Conservation (phyloP, 2,329 filamentous ascomycete genomes). For the Davidsoniella neocaledoniae region DNA sequence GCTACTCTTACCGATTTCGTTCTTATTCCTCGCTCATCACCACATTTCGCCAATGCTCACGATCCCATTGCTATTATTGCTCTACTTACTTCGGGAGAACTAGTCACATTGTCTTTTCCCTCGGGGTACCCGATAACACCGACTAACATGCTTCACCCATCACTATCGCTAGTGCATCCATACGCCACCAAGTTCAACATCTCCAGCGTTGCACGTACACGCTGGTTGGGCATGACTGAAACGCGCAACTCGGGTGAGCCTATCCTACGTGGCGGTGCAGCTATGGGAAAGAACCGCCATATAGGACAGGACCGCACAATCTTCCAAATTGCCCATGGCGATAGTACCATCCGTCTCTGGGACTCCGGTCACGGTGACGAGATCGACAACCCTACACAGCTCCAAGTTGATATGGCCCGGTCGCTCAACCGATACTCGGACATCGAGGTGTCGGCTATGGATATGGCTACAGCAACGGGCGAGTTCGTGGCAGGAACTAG, state of each 20-base stretch:
- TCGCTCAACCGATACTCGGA: slow-evolving; percentile 65
- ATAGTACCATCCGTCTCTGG: slow-evolving; percentile 85
- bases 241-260: slow-evolving; percentile 61
- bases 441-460: slow-evolving; percentile 62
- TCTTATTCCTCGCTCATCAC: slow-evolving; percentile 63
- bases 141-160: slow-evolving; percentile 83
- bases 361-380: slow-evolving; percentile 84
- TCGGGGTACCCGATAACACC: slow-evolving; percentile 81
- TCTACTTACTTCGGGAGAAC: slow-evolving; percentile 68
- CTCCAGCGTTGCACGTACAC: slow-evolving; percentile 56
- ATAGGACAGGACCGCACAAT: slow-evolving; percentile 72
- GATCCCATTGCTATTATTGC: slow-evolving; percentile 77
- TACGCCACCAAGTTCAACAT: slow-evolving; percentile 62
- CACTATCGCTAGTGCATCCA: slow-evolving; percentile 74
- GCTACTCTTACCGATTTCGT: slow-evolving; percentile 67
- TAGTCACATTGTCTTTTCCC: slow-evolving; percentile 81
- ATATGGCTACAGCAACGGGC: slow-evolving; percentile 61
- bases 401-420: slow-evolving; percentile 76
- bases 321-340: slow-evolving; percentile 72
- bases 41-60: slow-evolving; percentile 73
- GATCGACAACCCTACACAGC: slow-evolving; percentile 65
- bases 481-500: slow-evolving; percentile 72
- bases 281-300: slow-evolving; percentile 51
- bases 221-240: slow-evolving; percentile 87
- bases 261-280: slow-evolving; percentile 63